These are phyloP conservation scores for Aspergillus aculeatus DNA, from an alignment of 2,329 filamentous ascomycete genomes.

Conservation along the genomic window DNA sequence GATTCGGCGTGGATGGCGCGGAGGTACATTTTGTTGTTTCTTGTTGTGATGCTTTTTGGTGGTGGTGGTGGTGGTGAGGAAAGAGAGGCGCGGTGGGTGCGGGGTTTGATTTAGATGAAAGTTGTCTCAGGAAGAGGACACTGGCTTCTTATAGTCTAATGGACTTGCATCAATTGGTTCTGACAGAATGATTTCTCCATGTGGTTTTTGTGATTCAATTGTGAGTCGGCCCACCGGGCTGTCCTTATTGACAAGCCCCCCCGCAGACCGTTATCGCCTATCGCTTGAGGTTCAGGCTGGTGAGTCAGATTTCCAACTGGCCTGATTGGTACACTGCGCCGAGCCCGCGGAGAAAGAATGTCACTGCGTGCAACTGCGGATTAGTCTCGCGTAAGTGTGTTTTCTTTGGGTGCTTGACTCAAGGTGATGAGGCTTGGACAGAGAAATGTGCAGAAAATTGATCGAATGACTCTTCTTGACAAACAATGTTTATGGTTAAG, in stretches of 20 bases:
- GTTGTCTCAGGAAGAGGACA: not conserved
- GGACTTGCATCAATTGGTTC: not conserved
- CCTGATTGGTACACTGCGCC: constrained; percentile 12
- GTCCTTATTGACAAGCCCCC: no score
- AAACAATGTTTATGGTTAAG: no score
- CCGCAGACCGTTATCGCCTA: not conserved
- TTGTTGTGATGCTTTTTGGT: not conserved
- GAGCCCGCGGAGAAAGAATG: not conserved
- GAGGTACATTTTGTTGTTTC: constrained; percentile 54
- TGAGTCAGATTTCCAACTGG: not conserved
- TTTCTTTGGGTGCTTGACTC: no score
- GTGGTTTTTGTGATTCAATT: not conserved
- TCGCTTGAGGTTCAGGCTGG: not conserved
- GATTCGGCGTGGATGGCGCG: constrained; percentile 53
- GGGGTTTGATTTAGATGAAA: not conserved
- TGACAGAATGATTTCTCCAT: not conserved
- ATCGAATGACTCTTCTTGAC: no score
- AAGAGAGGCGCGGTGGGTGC: not conserved
- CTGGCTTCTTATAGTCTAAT: constrained; percentile 2
- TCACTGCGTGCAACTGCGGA: no score
- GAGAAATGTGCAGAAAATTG: no score
- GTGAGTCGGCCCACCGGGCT: not conserved
- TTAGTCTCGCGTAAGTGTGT: no score
- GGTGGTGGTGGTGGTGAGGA: not conserved
- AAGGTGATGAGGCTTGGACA: no score